A percentile compares a stretch with the other conserved stretches of the same genome.
Conservation (phyloP, 805 yeast species). For the Candida pini region DNA sequence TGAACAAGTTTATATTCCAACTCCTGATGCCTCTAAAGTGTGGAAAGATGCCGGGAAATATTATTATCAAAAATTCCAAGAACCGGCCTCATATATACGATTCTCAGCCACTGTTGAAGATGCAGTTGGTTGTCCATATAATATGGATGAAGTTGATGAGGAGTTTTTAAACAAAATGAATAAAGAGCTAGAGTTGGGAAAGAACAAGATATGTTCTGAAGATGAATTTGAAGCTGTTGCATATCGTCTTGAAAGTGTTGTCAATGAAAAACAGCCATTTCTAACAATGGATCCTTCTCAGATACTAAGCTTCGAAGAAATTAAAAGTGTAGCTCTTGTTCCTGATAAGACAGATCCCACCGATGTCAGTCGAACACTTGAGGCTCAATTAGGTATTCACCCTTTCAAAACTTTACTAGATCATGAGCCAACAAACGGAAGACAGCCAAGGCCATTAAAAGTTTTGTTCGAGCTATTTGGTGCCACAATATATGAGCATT, state of each 20-base stretch:
- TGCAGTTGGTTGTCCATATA: conserved; percentile 77
- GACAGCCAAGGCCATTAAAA: conserved; percentile 38
- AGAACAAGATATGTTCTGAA: conserved; percentile 47
- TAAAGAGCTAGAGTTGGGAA: conserved; percentile 27
- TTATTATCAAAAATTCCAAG: conserved; percentile 60
- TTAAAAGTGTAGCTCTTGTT: conserved; percentile 45
- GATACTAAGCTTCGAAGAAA: conserved; percentile 63
- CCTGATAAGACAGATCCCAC: conserved; percentile 44
- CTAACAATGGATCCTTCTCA: conserved; percentile 78
- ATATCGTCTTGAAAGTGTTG: conserved; percentile 65
- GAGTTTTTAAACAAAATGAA: conserved; percentile 48
- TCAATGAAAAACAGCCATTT: conserved; percentile 83
- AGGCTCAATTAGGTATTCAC: conserved; percentile 48
- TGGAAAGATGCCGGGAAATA: conserved; percentile 76
- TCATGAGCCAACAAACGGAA: conserved; percentile 34
- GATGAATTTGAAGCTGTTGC: conserved; percentile 81
- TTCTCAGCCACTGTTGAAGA: conserved; percentile 96
- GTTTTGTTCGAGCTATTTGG: conserved; percentile 58
- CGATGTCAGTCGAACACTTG: conserved; percentile 52
- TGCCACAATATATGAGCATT: conserved; percentile 64
- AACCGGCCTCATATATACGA: conserved; percentile 77
- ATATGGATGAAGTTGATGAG: conserved; percentile 87
- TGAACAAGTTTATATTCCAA: conserved; percentile 77
- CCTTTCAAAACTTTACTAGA: conserved; percentile 60
- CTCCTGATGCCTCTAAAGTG: conserved; percentile 85